Evolutionary conservation across 139 green algal species (phyloP), one percentile per base, ranked within the genome.

Genomic region (Coelastrella sp.): DNA sequence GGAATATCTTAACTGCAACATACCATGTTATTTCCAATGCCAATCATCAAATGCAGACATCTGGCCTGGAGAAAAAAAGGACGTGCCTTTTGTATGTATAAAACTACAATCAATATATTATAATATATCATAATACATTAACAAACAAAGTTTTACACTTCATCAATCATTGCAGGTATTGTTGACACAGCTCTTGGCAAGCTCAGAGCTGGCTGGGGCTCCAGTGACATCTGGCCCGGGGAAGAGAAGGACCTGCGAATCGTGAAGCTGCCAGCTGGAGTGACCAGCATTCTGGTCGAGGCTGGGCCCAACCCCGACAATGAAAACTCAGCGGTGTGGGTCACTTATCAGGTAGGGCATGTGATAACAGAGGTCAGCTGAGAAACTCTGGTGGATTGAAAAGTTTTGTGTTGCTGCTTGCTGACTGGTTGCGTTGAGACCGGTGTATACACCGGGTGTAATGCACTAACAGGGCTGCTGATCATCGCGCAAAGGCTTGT

Each of bases 291-390:
- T 17, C 89, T 95, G 19, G 25, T 81, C 0, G 89, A 93, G 91
- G 80, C 81, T 0, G 95, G 91, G 0, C 94, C 95, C 17, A 97
- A 98, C 89, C 91, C 94, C 0, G 80, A 83, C 8, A 97, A 99
- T 76, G 94, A 96, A 8, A 99, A 99, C 93, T 96, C 92, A 0
- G 95, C 97, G 6, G 90, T 96, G 0, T 86, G 95, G 22, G 85
- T 97, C 20, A 83, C 87, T 7, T 98, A 97, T 87, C 96, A 98
- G 94, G 95, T 96, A 72, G 6, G 88, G 14, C 22, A 27, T 79
- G 17, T 22, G 14, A 72, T 72, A 17, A 7, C 15, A 72, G 12
- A 14, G 15, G 63, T 72, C 15, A 72, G 63, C 63, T 72, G 63
- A 72, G 35, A 49, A 49, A 49, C 35, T 49, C 35, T 49, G 35